Base-by-base conservation (phyloP, 2,329 filamentous ascomycete species). In the Stagonosporopsis vannaccii region DNA sequence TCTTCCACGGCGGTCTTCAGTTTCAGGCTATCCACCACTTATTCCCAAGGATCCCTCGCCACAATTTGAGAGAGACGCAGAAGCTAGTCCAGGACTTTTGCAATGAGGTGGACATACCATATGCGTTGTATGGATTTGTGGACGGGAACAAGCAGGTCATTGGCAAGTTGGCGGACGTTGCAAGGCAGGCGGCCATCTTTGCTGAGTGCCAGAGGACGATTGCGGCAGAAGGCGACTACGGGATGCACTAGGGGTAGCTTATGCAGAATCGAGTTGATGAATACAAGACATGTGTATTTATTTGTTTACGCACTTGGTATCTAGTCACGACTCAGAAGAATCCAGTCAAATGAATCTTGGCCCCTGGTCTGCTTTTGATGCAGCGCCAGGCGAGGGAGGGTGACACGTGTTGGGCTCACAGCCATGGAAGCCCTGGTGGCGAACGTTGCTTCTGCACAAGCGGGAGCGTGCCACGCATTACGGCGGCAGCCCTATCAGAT, bases 11-110 rank as follows among this genome's bases (percentile, higher is more conserved):
- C 44, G 88, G 88, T 1, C 78, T 91, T 25, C 88, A 90, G 75
- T 91, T 90, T 75, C 88, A 90, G 74, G 87, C 84, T 6, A 83
- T 90, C 2, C 88, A 91, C 72, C 88, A 91, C 63, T 74, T 90
- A 11, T 90, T 87, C 67, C 88, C 88, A 2, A 81, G 88, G 4
- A 80, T 90, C 49, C 88, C 88, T 1, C 77, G 88, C 22, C 88
- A 90, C 73, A 90, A 90, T 70, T 75, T 90, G 9, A 80, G 88
- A 48, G 76, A 78, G 60, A 81, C 83, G 2, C 87, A 90, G 75
- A 78, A 73, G 55, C 70, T 88, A 39, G 86, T 89, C 1, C 81
- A 79, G 65, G 82, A 86, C 39, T 90, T 89, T 64, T 89, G 85
- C 69, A 73, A 82, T n/a, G 85, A 89, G 23, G 86, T 85, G 1